Percentiles rank a stretch among this genome's conserved stretches.
Conservation (phyloP, 2,329 filamentous ascomycete species). For the Alternaria viburni region DNA sequence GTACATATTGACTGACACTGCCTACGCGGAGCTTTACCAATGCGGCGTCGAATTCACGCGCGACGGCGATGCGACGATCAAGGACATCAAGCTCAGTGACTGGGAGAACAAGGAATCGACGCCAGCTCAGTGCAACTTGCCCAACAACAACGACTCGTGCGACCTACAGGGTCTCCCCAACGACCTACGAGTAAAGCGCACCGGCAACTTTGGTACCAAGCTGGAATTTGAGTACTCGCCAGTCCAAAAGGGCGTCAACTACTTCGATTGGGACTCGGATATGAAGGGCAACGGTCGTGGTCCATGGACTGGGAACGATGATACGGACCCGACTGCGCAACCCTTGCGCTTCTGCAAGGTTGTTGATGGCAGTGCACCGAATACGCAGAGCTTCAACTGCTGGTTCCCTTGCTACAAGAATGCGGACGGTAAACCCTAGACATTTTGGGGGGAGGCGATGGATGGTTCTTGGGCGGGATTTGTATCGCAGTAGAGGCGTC, state of each 20-base stretch:
- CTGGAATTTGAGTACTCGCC: slow-evolving; percentile 12
- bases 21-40: slow-evolving; percentile 13
- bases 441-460: not conserved
- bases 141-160: slow-evolving; percentile 6
- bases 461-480: not conserved
- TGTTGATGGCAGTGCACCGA: not conserved
- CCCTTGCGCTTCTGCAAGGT: slow-evolving; percentile 5
- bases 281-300: slow-evolving; percentile 9
- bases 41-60: slow-evolving; percentile 14
- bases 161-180: slow-evolving; percentile 6
- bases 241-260: slow-evolving; percentile 1
- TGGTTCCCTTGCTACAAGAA: slow-evolving; percentile 17
- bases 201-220: slow-evolving; percentile 4
- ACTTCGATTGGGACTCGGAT: slow-evolving; percentile 11
- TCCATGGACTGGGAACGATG: slow-evolving; percentile 3
- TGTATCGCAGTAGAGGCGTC: not conserved
- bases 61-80: slow-evolving; percentile 5
- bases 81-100: not conserved
- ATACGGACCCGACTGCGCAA: not conserved
- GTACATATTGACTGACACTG: slow-evolving; percentile 3
- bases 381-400: not conserved
- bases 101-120: slow-evolving; percentile 2
- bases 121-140: not conserved
- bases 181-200: slow-evolving; percentile 11
- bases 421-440: not conserved